Percentiles rank a stretch among this genome's conserved stretches.
phyloP scores from a whole-genome alignment of 2,329 filamentous ascomycete species.

The Purpureocillium takamizusanense region DNA sequence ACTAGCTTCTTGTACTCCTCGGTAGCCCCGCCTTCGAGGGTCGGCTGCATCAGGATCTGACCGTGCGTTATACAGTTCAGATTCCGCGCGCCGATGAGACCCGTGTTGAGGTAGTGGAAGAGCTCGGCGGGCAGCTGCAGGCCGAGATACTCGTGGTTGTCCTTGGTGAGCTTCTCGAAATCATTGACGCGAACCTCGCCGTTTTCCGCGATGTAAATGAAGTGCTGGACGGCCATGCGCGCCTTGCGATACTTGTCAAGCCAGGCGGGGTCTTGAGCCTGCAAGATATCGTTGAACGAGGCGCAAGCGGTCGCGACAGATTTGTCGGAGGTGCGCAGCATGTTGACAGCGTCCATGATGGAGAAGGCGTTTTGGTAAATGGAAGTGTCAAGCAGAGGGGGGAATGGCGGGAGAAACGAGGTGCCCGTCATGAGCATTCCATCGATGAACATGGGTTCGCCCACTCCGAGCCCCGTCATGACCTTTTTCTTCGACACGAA shows the following conservation, averaged over 20 bases:
- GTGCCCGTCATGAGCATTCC: constrained; percentile 76
- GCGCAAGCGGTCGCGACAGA: constrained; percentile 65
- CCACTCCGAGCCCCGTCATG: constrained; percentile 57
- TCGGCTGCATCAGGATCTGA: constrained; percentile 71
- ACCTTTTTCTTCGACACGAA: constrained; percentile 59
- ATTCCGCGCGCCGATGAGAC: constrained; percentile 69
- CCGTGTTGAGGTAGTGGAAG: constrained; percentile 80
- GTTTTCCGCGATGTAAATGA: constrained; percentile 68
- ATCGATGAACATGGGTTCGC: constrained; percentile 71
- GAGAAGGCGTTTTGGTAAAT: constrained; percentile 49
- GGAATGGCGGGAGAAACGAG: constrained; percentile 70
- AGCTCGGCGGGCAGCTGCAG: constrained; percentile 82
- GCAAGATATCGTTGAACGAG: constrained; percentile 70
- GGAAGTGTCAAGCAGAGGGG: constrained; percentile 56
- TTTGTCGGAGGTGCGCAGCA: constrained; percentile 61
- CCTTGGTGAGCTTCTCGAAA: constrained; percentile 63
- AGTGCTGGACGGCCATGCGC: constrained; percentile 77
- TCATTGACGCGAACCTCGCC: constrained; percentile 72
- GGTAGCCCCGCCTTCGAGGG: constrained; percentile 73
- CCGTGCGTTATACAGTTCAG: constrained; percentile 76
- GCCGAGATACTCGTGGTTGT: constrained; percentile 86
- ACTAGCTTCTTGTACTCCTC: constrained; percentile 75
- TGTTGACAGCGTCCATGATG: constrained; percentile 68
- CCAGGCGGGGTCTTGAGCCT: constrained; percentile 64
- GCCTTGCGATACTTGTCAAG: constrained; percentile 80